A percentile compares a stretch with the other conserved stretches of the same genome.
phyloP scores from a whole-genome alignment of 1,284 basidiomycete species.

The Apiotrichum domesticum region DNA sequence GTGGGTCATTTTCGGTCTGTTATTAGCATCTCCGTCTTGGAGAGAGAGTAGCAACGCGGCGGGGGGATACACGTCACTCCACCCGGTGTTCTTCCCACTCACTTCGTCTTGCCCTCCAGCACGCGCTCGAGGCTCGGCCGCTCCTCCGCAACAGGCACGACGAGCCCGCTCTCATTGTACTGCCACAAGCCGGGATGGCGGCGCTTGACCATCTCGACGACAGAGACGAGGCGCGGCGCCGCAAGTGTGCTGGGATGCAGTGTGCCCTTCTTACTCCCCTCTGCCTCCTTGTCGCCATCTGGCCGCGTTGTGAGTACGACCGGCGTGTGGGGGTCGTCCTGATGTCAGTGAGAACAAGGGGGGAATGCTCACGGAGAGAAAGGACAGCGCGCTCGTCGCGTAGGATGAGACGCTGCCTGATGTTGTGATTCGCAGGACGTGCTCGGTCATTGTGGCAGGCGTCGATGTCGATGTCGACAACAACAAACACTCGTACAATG shows the following conservation, averaged over 20 bases:
- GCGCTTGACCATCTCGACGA: conserved; percentile 77
- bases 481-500: no score
- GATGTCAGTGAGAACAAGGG: not conserved
- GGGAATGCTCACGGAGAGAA: conserved; percentile 53
- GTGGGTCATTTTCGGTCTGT: conserved; percentile 58
- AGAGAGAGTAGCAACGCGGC: not conserved
- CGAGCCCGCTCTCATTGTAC: conserved; percentile 64
- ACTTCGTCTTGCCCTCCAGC: conserved; percentile 57
- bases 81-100: conserved; percentile 30
- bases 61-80: not conserved
- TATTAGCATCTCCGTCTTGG: conserved; percentile 3
- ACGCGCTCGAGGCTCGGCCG: conserved; percentile 26
- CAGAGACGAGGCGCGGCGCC: conserved; percentile 64
- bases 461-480: no score
- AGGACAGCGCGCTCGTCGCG: conserved; percentile 58
- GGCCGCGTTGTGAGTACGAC: conserved; percentile 64
- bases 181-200: conserved; percentile 68
- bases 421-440: conserved; percentile 53
- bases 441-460: no score
- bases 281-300: not conserved
- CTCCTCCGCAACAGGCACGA: conserved; percentile 46
- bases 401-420: conserved; percentile 59
- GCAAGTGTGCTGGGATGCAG: conserved; percentile 48
- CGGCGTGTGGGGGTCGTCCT: conserved; percentile 57
- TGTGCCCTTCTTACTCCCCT: conserved; percentile 5